Conservation (phyloP, 202 grass and related monocot genomes). For the Sporobolus alterniflorus region DNA sequence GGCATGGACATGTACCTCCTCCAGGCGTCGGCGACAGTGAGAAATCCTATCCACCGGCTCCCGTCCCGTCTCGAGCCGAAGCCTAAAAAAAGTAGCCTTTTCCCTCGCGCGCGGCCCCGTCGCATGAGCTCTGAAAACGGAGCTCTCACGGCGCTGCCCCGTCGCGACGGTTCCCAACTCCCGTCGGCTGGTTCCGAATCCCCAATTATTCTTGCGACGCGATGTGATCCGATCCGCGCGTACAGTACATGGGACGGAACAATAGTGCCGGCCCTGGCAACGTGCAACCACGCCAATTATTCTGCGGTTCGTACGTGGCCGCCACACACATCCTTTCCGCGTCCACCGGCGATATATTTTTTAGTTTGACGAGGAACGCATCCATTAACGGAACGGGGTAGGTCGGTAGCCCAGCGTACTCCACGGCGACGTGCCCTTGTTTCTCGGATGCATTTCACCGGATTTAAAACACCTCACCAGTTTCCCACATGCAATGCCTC, state of each 20-base stretch:
- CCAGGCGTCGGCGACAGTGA: no score
- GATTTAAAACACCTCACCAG: neutral
- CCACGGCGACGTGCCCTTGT: neutral
- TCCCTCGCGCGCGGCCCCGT: neutral
- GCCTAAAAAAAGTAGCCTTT: no score
- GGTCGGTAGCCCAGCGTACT: neutral
- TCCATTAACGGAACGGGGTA: neutral
- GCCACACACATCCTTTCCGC: neutral
- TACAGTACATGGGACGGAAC: conserved; percentile 5
- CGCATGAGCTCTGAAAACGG: conserved; percentile 22
- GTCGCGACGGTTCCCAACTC: neutral
- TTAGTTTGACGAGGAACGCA: neutral
- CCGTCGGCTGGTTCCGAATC: neutral
- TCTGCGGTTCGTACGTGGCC: neutral
- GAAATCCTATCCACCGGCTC: no score
- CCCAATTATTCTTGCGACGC: conserved; percentile 17
- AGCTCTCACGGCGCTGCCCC: conserved; percentile 17
- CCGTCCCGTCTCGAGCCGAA: no score
- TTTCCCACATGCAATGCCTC: neutral
- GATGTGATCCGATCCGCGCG: conserved; percentile 2
- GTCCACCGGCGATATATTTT: neutral
- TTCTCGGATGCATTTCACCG: neutral
- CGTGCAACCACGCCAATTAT: neutral
- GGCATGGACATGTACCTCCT: no score
- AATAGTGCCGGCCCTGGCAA: neutral